Evolutionary conservation across 1,284 basidiomycete genomes (phyloP).

Genomic region (Tremellales sp.): DNA sequence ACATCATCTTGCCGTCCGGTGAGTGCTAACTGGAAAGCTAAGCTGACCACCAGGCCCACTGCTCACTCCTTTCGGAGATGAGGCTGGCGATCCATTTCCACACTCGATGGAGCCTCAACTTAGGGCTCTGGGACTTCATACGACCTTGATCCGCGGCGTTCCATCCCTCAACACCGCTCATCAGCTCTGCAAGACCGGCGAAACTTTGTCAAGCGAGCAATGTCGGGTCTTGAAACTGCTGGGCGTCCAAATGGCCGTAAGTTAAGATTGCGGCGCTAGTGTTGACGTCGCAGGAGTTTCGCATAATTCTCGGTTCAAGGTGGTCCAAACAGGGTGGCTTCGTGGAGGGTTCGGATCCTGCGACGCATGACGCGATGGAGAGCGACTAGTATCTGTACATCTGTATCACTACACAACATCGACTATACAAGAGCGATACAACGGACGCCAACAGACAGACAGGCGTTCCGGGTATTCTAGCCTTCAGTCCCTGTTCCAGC

Average conservation of each 20-base stretch:
- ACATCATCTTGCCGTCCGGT: slow-evolving; percentile 68
- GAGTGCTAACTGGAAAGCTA: slow-evolving; percentile 10
- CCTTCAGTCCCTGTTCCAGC: slow-evolving; percentile 11
- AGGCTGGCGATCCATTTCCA: slow-evolving; percentile 74
- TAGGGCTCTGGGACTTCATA: slow-evolving; percentile 82
- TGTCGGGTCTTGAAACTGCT: slow-evolving; percentile 83
- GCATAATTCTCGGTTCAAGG: slow-evolving; percentile 64
- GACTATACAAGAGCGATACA: too few species aligned
- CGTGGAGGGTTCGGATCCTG: slow-evolving; percentile 56
- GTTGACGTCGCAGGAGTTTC: slow-evolving; percentile 54
- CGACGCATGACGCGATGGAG: slow-evolving; percentile 32
- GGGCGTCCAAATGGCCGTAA: slow-evolving; percentile 72
- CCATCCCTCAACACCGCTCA: slow-evolving; percentile 80
- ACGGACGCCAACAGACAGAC: too few species aligned
- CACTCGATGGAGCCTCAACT: slow-evolving; percentile 97
- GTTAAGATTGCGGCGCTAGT: slow-evolving; percentile 11
- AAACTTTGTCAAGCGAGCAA: slow-evolving; percentile 74
- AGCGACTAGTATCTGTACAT: slow-evolving; percentile 22
- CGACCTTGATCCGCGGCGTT: slow-evolving; percentile 79
- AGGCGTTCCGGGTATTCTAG: background rate
- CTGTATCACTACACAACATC: too few species aligned
- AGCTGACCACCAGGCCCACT: slow-evolving; percentile 46
- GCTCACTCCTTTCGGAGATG: slow-evolving; percentile 55
- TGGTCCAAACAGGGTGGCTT: slow-evolving; percentile 70
- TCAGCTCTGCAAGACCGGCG: slow-evolving; percentile 77